These are phyloP conservation scores for Saturnispora diversa DNA, from an alignment of 805 yeast genomes.

Conservation along the genomic window DNA sequence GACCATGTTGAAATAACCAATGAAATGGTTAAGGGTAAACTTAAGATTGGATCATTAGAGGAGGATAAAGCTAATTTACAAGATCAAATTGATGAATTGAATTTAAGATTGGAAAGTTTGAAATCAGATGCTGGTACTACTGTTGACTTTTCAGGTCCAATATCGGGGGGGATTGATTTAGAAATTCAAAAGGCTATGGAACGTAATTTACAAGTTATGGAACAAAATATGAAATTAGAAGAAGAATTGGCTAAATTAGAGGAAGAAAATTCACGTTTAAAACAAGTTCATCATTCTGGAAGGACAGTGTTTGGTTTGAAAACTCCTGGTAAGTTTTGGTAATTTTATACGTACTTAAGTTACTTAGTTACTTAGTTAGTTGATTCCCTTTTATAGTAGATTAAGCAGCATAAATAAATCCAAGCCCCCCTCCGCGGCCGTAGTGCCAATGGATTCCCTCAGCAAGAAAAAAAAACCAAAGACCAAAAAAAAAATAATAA, in stretches of 20 bases:
- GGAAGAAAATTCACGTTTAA: constrained; percentile 28
- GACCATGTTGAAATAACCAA: constrained; percentile 87
- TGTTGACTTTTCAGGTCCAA: constrained; percentile 26
- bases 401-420: too few relatives aligned
- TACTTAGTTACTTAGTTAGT: not conserved
- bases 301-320: constrained; percentile 11
- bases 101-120: constrained; percentile 32
- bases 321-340: constrained; percentile 15
- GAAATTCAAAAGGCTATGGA: constrained; percentile 55
- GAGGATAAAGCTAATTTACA: constrained; percentile 65
- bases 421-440: too few relatives aligned
- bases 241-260: constrained; percentile 42
- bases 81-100: constrained; percentile 40
- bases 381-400: too few relatives aligned
- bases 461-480: too few relatives aligned
- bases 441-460: too few relatives aligned
- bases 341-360: not conserved
- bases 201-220: constrained; percentile 59
- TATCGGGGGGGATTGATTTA: constrained; percentile 31
- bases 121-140: constrained; percentile 21
- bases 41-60: constrained; percentile 61
- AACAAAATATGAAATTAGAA: constrained; percentile 48
- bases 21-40: constrained; percentile 73
- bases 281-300: constrained; percentile 16
- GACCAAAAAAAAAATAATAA: too few relatives aligned